These are phyloP conservation scores for Euphorbia tirucalli DNA, from an alignment of 345 rosid genomes.

Conservation along the genomic window DNA sequence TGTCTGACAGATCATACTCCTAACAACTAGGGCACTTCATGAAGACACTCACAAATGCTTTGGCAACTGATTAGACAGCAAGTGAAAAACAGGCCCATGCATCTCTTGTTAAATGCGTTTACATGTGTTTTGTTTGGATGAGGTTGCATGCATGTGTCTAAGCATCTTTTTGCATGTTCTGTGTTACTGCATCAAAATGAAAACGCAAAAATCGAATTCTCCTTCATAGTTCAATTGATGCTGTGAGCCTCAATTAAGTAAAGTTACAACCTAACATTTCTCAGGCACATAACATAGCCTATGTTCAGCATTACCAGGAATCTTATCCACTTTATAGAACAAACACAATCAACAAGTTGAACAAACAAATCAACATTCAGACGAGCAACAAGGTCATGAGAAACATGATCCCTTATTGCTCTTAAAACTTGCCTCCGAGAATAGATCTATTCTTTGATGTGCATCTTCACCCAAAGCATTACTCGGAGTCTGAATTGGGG, in stretches of 20 bases:
- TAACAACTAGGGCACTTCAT: not conserved
- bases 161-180: not conserved
- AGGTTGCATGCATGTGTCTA: no score
- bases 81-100: not conserved
- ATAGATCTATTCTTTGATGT: slow-evolving; percentile 33
- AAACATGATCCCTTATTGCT: slow-evolving; percentile 43
- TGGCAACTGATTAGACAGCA: not conserved
- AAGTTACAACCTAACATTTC: not conserved
- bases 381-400: not conserved
- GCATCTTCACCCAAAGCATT: slow-evolving; percentile 36
- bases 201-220: not conserved
- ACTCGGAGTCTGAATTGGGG: slow-evolving; percentile 48
- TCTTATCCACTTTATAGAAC: not conserved
- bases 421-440: slow-evolving; percentile 40
- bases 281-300: not conserved
- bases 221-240: not conserved
- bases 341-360: not conserved
- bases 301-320: not conserved
- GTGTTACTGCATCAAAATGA: not conserved
- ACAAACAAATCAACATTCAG: not conserved
- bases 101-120: not conserved
- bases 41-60: not conserved
- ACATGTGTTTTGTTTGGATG: not conserved
- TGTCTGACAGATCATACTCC: not conserved
- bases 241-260: not conserved